A percentile compares a stretch with the other conserved stretches of the same genome.
Evolutionary conservation across 2,329 filamentous ascomycete species (phyloP).

Genomic region (Calonectria ilicicola): DNA sequence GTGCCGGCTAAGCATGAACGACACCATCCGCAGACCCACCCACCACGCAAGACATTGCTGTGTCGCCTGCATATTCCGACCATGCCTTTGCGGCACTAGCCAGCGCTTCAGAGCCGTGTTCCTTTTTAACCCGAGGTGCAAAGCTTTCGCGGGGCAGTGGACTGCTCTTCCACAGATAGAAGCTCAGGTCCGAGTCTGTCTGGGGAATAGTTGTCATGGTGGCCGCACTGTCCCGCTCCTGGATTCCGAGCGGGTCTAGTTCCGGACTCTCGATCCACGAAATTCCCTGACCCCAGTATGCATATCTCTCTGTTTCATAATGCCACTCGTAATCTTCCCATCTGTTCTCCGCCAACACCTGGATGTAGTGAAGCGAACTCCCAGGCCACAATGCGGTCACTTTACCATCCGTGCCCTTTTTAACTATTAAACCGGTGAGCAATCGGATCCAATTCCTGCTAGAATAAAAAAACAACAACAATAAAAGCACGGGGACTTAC

Average conservation of each 20-base stretch:
- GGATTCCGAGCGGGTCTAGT: constrained; percentile 31
- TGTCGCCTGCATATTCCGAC: not conserved
- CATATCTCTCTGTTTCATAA: constrained; percentile 34
- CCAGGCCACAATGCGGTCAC: constrained; percentile 57
- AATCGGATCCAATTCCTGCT: not conserved
- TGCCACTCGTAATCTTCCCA: constrained; percentile 43
- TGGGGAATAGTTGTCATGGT: constrained; percentile 1
- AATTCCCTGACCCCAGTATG: constrained; percentile 36
- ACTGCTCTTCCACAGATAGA: constrained; percentile 23
- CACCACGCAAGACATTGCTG: not conserved
- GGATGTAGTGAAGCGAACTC: constrained; percentile 60
- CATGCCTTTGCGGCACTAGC: not conserved
- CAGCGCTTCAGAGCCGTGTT: not conserved
- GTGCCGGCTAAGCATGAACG: not conserved
- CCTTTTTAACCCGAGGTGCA: not conserved
- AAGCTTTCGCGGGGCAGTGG: constrained; percentile 12
- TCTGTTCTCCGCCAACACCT: constrained; percentile 49
- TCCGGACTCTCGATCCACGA: constrained; percentile 38
- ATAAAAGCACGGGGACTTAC: constrained; percentile 45
- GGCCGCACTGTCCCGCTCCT: constrained; percentile 4
- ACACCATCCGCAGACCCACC: not conserved
- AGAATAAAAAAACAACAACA: not conserved
- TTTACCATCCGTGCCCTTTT: constrained; percentile 49
- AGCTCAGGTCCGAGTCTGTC: constrained; percentile 23
- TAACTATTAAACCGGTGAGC: constrained; percentile 21